These are phyloP conservation scores for Acanthamoeba castellanii DNA, from an alignment of 208 protist genomes.

Conservation along the genomic window DNA sequence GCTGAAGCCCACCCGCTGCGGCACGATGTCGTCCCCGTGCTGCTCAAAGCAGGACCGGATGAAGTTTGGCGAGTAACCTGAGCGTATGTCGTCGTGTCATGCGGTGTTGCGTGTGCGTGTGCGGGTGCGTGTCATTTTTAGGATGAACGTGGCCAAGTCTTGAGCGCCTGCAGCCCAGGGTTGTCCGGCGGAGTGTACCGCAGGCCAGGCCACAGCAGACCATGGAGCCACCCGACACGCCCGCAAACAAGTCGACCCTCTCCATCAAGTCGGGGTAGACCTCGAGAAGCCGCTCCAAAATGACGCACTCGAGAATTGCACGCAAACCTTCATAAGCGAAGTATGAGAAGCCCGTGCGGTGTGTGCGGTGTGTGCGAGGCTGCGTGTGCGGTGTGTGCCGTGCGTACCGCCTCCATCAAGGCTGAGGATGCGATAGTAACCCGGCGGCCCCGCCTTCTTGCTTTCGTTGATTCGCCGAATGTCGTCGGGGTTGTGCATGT, in stretches of 20 bases:
- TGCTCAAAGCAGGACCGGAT: neutral
- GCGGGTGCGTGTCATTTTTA: too few species aligned
- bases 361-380: neutral
- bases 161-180: too few species aligned
- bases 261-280: constrained; percentile 25
- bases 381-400: neutral
- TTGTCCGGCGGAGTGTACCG: neutral
- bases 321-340: neutral
- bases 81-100: neutral
- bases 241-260: constrained; percentile 38
- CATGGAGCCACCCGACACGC: constrained; percentile 49
- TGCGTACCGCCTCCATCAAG: constrained; percentile 9
- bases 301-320: constrained; percentile 20
- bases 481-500: constrained; percentile 19
- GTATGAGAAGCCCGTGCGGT: too few species aligned
- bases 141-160: too few species aligned
- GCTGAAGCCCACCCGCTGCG: neutral
- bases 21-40: neutral
- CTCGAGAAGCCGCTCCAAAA: constrained; percentile 1
- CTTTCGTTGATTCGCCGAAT: neutral
- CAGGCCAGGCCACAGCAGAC: constrained; percentile 26
- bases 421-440: neutral
- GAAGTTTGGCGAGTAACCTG: constrained; percentile 28
- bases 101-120: neutral
- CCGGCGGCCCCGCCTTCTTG: neutral